phyloP scores from a whole-genome alignment of 768 basidiomycete genomes.

The Pleurotus djamor region DNA sequence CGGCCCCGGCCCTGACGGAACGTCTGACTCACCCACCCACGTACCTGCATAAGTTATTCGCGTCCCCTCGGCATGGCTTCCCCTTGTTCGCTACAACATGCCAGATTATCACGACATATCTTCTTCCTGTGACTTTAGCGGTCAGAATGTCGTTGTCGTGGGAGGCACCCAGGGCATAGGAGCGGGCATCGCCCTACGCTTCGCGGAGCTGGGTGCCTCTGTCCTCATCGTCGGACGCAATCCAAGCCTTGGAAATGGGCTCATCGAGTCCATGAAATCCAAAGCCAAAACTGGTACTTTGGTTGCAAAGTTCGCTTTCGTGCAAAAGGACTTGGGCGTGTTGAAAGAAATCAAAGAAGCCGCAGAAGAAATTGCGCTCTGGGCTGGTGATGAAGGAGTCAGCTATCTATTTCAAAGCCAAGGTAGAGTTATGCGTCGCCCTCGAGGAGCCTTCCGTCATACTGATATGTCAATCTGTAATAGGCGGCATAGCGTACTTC shows the following conservation, averaged over 20 bases:
- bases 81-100: neutral
- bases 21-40: neutral
- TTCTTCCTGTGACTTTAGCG: neutral
- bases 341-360: neutral
- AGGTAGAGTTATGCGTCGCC: neutral
- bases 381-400: constrained; percentile 5
- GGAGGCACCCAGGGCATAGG: constrained; percentile 4
- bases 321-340: neutral
- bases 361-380: constrained; percentile 1
- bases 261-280: neutral
- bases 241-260: neutral
- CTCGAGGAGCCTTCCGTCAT: neutral
- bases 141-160: neutral
- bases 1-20: neutral
- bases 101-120: neutral
- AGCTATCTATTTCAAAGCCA: neutral
- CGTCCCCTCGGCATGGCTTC: neutral
- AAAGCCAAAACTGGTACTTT: neutral
- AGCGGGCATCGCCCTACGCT: constrained; percentile 1
- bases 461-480: neutral
- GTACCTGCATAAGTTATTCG: neutral
- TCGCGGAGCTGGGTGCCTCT: neutral
- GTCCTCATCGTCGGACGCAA: neutral
- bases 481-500: neutral
- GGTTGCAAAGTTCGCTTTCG: neutral